These are phyloP conservation scores for Yamadazyma blattariae DNA, from an alignment of 1,139 yeast species.

Conservation along the genomic window DNA sequence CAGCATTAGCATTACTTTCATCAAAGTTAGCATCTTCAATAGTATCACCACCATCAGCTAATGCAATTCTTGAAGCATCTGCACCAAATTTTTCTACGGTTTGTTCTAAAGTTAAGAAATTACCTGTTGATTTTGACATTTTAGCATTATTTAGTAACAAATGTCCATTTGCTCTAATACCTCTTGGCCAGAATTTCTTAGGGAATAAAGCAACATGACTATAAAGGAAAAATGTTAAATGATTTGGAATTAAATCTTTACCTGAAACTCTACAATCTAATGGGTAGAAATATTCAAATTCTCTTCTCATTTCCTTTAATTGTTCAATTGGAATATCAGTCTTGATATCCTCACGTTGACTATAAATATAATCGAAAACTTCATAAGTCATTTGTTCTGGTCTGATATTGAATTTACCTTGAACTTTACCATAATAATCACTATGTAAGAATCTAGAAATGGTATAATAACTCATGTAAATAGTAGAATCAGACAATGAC, in stretches of 20 bases:
- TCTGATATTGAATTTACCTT: constrained; percentile 70
- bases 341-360: constrained; percentile 59
- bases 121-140: constrained; percentile 98
- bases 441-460: constrained; percentile 81
- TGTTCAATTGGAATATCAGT: constrained; percentile 66
- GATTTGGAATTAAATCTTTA: constrained; percentile 96
- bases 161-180: constrained; percentile 95
- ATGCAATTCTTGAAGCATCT: constrained; percentile 94
- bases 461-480: constrained; percentile 95
- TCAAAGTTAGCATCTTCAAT: constrained; percentile 98
- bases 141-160: constrained; percentile 92
- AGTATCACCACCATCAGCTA: constrained; percentile 98
- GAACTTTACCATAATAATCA: constrained; percentile 77
- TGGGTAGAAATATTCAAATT: constrained; percentile 94
- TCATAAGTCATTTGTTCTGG: constrained; percentile 91
- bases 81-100: constrained; percentile 90
- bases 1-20: constrained; percentile 95
- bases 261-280: constrained; percentile 90
- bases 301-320: constrained; percentile 78
- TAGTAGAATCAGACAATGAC: constrained; percentile 92
- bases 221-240: constrained; percentile 92
- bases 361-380: constrained; percentile 88
- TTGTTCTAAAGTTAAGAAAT: constrained; percentile 88
- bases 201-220: constrained; percentile 93
- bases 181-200: constrained; percentile 86